These are phyloP conservation scores for Penicillium olsonii DNA, from an alignment of 2,329 filamentous ascomycete genomes.

Conservation along the genomic window DNA sequence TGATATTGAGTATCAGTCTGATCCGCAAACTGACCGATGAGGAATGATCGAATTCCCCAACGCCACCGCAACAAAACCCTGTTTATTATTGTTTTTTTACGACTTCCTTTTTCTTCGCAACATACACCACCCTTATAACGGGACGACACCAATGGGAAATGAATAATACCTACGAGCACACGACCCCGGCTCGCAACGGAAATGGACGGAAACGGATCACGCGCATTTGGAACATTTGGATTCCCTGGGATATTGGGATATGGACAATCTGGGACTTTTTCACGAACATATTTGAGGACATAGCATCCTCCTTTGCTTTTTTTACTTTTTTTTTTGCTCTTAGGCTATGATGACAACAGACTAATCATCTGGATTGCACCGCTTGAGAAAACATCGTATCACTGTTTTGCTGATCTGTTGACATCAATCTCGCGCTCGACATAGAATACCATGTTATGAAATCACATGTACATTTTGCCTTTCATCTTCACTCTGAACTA, in stretches of 20 bases:
- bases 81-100: slow-evolving; percentile 14
- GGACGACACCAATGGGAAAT: slow-evolving; percentile 27
- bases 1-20: slow-evolving; percentile 91
- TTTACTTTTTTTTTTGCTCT: background rate
- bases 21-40: slow-evolving; percentile 62
- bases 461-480: background rate
- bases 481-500: background rate
- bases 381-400: background rate
- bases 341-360: background rate
- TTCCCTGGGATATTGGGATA: slow-evolving; percentile 7
- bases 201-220: slow-evolving; percentile 20
- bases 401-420: background rate
- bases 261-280: slow-evolving; percentile 17
- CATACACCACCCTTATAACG: slow-evolving; percentile 17
- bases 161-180: slow-evolving; percentile 26
- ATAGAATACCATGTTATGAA: background rate
- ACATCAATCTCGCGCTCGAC: background rate
- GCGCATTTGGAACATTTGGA: slow-evolving; percentile 16
- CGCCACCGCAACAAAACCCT: background rate
- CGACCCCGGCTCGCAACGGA: slow-evolving; percentile 15
- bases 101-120: slow-evolving; percentile 9
- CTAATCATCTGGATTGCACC: background rate
- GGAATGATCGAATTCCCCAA: slow-evolving; percentile 19
- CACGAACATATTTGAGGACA: slow-evolving; percentile 22
- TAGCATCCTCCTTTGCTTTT: slow-evolving; percentile 9